phyloP scores from a whole-genome alignment of 192 early-diverging fungal species.

The Coemansia sp. region DNA sequence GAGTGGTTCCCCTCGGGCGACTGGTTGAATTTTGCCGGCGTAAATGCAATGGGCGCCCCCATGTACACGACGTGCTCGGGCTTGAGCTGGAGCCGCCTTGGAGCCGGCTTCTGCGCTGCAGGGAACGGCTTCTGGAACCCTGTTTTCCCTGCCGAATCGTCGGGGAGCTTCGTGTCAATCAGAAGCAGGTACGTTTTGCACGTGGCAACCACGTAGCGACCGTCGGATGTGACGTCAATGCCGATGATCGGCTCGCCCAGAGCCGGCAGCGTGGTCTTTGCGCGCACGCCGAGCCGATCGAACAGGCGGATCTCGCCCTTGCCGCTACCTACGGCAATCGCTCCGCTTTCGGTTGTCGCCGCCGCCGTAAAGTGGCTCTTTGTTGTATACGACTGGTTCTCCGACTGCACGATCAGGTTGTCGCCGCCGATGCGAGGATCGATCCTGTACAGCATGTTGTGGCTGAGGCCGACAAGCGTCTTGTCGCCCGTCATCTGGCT shows the following conservation, averaged over 20 bases:
- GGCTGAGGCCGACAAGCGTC: slow-evolving; percentile 79
- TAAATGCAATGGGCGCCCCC: slow-evolving; percentile 69
- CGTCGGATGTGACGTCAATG: slow-evolving; percentile 85
- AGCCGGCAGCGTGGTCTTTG: slow-evolving; percentile 84
- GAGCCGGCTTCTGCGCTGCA: slow-evolving; percentile 65
- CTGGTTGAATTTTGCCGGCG: slow-evolving; percentile 86
- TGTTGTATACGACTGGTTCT: slow-evolving; percentile 69
- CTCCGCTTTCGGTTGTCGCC: slow-evolving; percentile 74
- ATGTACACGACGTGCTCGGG: slow-evolving; percentile 88
- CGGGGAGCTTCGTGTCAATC: slow-evolving; percentile 66
- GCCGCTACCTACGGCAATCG: slow-evolving; percentile 74
- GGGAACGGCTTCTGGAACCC: slow-evolving; percentile 73
- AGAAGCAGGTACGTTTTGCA: slow-evolving; percentile 83
- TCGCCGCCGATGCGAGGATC: slow-evolving; percentile 77
- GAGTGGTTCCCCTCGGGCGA: slow-evolving; percentile 57
- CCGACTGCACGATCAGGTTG: slow-evolving; percentile 67
- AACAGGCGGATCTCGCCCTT: slow-evolving; percentile 91
- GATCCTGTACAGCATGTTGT: slow-evolving; percentile 81
- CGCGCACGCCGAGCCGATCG: slow-evolving; percentile 73
- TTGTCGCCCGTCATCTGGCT: slow-evolving; percentile 70
- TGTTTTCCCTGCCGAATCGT: slow-evolving; percentile 54
- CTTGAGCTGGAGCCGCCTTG: slow-evolving; percentile 73
- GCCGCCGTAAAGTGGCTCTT: slow-evolving; percentile 71
- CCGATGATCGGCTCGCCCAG: slow-evolving; percentile 85
- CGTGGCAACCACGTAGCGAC: slow-evolving; percentile 84